phyloP scores from a whole-genome alignment of 805 yeast species.

The Cyberlindnera meyerae region DNA sequence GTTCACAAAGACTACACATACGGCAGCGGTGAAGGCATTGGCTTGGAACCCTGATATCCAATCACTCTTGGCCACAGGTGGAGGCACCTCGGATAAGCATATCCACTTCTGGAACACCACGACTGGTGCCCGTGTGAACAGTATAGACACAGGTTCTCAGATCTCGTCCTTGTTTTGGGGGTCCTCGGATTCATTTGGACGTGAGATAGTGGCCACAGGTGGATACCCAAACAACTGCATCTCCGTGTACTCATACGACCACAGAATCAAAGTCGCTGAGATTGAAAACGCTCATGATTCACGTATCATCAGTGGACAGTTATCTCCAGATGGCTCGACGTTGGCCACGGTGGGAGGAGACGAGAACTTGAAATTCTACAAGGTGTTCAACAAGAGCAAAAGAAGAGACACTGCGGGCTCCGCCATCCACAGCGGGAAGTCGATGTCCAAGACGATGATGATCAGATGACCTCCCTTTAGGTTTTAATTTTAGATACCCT shows the following conservation, averaged over 20 bases:
- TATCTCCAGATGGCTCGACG: slow-evolving; percentile 87
- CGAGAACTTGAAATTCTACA: slow-evolving; percentile 94
- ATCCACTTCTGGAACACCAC: slow-evolving; percentile 95
- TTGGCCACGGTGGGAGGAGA: slow-evolving; percentile 95
- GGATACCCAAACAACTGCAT: slow-evolving; percentile 88
- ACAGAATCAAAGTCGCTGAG: slow-evolving; percentile 82
- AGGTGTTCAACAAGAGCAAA: slow-evolving; percentile 60
- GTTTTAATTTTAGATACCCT: too few species aligned
- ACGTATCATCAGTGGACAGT: slow-evolving; percentile 72
- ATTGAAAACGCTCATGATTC: slow-evolving; percentile 85
- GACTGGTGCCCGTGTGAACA: slow-evolving; percentile 79
- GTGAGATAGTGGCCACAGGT: slow-evolving; percentile 87
- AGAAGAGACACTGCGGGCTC: too few species aligned
- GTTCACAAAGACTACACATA: slow-evolving; percentile 73
- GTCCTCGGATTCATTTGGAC: slow-evolving; percentile 60
- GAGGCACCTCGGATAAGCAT: slow-evolving; percentile 85
- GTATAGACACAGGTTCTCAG: slow-evolving; percentile 90
- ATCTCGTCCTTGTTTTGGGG: slow-evolving; percentile 96
- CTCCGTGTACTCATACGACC: slow-evolving; percentile 79
- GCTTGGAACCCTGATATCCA: slow-evolving; percentile 91
- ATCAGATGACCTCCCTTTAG: too few species aligned
- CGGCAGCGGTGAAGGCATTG: slow-evolving; percentile 92
- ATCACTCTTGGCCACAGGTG: slow-evolving; percentile 89
- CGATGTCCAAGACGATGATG: too few species aligned
- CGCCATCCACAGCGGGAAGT: too few species aligned